Percentiles rank a stretch among this genome's conserved stretches.
These are phyloP conservation scores for Sporothrix sp. DNA, from an alignment of 2,329 filamentous ascomycete genomes.

Conservation along the genomic window DNA sequence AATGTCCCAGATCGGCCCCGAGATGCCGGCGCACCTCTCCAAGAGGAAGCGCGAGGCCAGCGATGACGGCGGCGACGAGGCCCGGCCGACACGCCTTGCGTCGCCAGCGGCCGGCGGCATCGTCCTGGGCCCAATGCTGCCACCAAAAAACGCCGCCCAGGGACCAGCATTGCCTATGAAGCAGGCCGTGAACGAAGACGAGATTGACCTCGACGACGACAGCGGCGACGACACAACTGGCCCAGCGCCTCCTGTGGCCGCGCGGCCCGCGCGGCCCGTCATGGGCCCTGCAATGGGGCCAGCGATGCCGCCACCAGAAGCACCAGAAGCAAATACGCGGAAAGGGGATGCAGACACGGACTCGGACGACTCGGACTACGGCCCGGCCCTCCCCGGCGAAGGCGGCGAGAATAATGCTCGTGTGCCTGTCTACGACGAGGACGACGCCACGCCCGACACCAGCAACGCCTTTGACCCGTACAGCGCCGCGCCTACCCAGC, in stretches of 20 bases:
- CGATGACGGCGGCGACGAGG: constrained; percentile 27
- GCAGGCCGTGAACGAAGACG: constrained; percentile 27
- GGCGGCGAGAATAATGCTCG: constrained; percentile 20
- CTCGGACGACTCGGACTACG: constrained; percentile 46
- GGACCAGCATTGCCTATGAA: constrained; percentile 21
- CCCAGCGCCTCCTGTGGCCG: background rate
- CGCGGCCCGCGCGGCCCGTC: background rate
- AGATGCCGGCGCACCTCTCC: constrained; percentile 56
- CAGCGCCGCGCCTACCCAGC: constrained; percentile 43
- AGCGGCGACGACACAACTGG: constrained; percentile 27
- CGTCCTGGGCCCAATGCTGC: constrained; percentile 29
- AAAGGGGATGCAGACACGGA: constrained; percentile 27
- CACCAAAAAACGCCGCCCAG: constrained; percentile 4
- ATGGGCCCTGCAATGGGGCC: constrained; percentile 16
- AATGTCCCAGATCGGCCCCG: constrained; percentile 63
- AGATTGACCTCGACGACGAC: constrained; percentile 31
- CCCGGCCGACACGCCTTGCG: constrained; percentile 8
- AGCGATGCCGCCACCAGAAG: constrained; percentile 17
- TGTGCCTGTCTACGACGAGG: constrained; percentile 25
- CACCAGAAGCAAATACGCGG: constrained; percentile 21
- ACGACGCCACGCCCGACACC: constrained; percentile 15
- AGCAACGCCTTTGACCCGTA: constrained; percentile 33
- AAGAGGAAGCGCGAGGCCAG: constrained; percentile 51
- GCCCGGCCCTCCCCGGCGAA: constrained; percentile 48
- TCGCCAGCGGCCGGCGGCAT: background rate